phyloP scores from a whole-genome alignment of 306 rosid genomes.

The Pyrus bretschneideri region DNA sequence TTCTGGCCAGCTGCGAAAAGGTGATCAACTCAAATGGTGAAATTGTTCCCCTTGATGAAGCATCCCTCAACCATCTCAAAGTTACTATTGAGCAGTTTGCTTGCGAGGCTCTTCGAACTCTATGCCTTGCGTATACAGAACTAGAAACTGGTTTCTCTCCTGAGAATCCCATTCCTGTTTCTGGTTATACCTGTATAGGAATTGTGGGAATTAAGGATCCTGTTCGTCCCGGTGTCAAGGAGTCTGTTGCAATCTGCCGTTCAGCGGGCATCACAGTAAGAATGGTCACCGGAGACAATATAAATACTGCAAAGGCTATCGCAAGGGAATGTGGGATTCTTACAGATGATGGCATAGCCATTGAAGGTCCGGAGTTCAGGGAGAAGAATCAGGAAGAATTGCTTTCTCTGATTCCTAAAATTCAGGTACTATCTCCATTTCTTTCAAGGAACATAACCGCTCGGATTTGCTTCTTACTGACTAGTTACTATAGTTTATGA shows the following conservation, averaged over 20 bases:
- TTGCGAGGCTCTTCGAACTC: conserved; percentile 82
- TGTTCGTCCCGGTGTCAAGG: conserved; percentile 95
- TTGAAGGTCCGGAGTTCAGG: conserved; percentile 90
- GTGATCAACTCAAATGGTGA: conserved; percentile 64
- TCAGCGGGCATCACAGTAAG: conserved; percentile 89
- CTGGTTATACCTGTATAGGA: conserved; percentile 84
- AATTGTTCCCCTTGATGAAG: conserved; percentile 73
- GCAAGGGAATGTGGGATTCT: conserved; percentile 97
- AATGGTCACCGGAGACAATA: conserved; percentile 98
- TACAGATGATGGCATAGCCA: conserved; percentile 95
- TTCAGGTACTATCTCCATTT: conserved; percentile 60
- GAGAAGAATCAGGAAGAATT: conserved; percentile 70
- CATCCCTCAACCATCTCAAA: conserved; percentile 47
- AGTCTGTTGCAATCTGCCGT: conserved; percentile 84
- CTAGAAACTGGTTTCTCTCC: conserved; percentile 59
- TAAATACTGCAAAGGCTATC: conserved; percentile 88
- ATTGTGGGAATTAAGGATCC: conserved; percentile 96
- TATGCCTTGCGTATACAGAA: conserved; percentile 84
- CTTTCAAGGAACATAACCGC: not conserved
- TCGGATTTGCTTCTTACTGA: not conserved
- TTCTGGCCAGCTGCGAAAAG: conserved; percentile 85
- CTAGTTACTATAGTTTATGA: not conserved
- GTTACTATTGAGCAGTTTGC: conserved; percentile 71
- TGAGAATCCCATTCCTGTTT: conserved; percentile 57
- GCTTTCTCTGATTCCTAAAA: conserved; percentile 70